Base-by-base conservation (phyloP, 768 basidiomycete species). In the Xerocomellus dryophilus region DNA sequence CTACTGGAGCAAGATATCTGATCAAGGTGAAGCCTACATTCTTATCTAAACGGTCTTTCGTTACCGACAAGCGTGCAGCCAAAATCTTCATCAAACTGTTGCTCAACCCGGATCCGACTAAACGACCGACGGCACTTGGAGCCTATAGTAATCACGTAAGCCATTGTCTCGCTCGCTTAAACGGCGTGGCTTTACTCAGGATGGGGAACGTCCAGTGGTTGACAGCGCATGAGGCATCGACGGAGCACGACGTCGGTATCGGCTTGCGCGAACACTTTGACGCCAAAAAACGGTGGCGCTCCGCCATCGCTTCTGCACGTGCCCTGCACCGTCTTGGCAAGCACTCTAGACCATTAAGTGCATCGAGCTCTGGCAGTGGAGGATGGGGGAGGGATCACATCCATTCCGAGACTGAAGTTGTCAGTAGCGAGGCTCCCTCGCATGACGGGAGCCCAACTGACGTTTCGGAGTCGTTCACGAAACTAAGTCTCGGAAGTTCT, bases 1-100 rank as follows among this genome's bases (percentile, higher is more conserved):
- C 32, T 99, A 94, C 58, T 99, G 97, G 97, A 82, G 83, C 71
- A 97, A 96, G 54, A 81, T 96, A 36, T 91, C 90, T 2, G 65
- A 75, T 3, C 80, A 86, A 72, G 92, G 92, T 89, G 40, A 5
- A 32, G 73, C 66, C 14, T 5, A 6, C 7, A 5, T 17, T 50
- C 9, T 12, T 20, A n/a, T 15, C 35, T n/a, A 4, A 38, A 20
- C 6, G 5, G 2, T 23, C 23, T 20, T 39, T 21, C 17, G 23
- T 20, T 29, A 32, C 35, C 56, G 39, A 52, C 48, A 3, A 35
- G 7, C 4, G 53, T 23, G 10, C 55, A 93, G 95, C 93, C 11
- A 98, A 96, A 66, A 72, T 79, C 25, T 98, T 99, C 64, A 88
- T 98, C 66, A 78, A 74, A 59, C 67, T 75, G 0, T 72, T 97